Evolutionary conservation across 768 basidiomycete species (phyloP).

Genomic region (Russula dissimulans): DNA sequence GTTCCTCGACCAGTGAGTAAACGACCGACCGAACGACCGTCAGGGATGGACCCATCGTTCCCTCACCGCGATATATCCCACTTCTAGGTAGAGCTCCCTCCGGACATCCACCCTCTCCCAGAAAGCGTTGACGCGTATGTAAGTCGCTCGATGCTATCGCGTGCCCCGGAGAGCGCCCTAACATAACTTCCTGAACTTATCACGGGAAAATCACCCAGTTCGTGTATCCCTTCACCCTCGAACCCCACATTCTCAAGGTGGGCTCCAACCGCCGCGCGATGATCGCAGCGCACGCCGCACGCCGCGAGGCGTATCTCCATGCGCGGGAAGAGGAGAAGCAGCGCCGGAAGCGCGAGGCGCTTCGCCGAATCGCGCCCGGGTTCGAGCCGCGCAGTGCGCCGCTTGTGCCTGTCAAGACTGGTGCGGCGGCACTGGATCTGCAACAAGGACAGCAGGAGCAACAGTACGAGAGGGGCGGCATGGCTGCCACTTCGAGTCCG

Average conservation of each 20-base stretch:
- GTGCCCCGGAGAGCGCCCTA: neutral
- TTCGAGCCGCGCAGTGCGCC: conserved; percentile 37
- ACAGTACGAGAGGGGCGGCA: no score
- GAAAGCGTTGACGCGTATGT: conserved; percentile 88
- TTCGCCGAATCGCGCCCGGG: conserved; percentile 75
- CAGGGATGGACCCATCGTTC: neutral
- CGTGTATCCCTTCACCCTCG: conserved; percentile 92
- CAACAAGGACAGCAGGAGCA: neutral
- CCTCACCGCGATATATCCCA: neutral
- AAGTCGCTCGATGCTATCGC: conserved; percentile 21
- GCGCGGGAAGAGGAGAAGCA: conserved; percentile 75
- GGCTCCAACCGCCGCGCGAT: conserved; percentile 65
- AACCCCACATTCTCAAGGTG: conserved; percentile 70
- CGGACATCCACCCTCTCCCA: conserved; percentile 90
- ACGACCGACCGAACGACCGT: neutral
- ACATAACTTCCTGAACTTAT: no score
- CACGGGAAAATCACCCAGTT: conserved; percentile 47
- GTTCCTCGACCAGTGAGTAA: conserved; percentile 65
- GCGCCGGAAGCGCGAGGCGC: conserved; percentile 47
- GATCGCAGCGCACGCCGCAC: conserved; percentile 52
- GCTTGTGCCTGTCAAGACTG: conserved; percentile 9
- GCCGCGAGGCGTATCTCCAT: conserved; percentile 62
- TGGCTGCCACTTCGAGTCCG: neutral
- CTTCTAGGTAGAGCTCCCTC: conserved; percentile 70
- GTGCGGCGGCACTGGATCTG: neutral